These are phyloP conservation scores for Lactifluus subvellereus DNA, from an alignment of 768 basidiomycete genomes.

Conservation along the genomic window DNA sequence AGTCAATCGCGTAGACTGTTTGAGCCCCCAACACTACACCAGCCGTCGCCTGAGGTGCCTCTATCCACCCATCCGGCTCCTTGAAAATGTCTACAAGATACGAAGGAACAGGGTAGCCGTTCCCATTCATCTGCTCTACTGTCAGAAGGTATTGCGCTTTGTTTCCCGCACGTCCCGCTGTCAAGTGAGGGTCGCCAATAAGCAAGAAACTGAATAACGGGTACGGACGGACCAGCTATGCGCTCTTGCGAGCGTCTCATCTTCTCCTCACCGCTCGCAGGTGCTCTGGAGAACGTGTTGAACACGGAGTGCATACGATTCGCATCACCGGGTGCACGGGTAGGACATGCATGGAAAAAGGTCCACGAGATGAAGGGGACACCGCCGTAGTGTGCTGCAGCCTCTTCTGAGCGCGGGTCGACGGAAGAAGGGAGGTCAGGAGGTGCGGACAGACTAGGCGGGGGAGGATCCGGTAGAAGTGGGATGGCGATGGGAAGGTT, in stretches of 20 bases:
- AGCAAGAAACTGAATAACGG: not conserved
- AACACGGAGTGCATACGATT: too few species aligned
- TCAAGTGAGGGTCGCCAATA: not conserved
- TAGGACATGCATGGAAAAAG: too few species aligned
- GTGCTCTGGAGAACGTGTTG: too few species aligned
- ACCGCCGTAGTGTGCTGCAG: too few species aligned
- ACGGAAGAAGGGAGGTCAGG: too few species aligned
- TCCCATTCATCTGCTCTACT: conserved; percentile 85
- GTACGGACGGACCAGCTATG: conserved; percentile 28
- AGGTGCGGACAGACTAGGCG: not conserved
- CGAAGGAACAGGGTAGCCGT: conserved; percentile 85
- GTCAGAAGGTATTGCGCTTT: conserved; percentile 70
- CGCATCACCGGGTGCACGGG: too few species aligned
- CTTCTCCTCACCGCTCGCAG: too few species aligned
- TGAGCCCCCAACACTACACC: conserved; percentile 29
- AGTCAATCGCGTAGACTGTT: conserved; percentile 82
- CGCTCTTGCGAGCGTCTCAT: too few species aligned
- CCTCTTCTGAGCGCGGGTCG: too few species aligned
- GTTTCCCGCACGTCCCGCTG: conserved; percentile 57
- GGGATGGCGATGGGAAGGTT: conserved; percentile 48
- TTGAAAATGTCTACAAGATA: conserved; percentile 72
- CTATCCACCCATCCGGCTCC: conserved; percentile 68
- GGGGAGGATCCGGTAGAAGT: conserved; percentile 34
- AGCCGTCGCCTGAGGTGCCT: conserved; percentile 54
- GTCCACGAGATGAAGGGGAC: too few species aligned